A percentile compares a stretch with the other conserved stretches of the same genome.
These are phyloP conservation scores for Russula brevipes DNA, from an alignment of 768 basidiomycete genomes.

Conservation along the genomic window DNA sequence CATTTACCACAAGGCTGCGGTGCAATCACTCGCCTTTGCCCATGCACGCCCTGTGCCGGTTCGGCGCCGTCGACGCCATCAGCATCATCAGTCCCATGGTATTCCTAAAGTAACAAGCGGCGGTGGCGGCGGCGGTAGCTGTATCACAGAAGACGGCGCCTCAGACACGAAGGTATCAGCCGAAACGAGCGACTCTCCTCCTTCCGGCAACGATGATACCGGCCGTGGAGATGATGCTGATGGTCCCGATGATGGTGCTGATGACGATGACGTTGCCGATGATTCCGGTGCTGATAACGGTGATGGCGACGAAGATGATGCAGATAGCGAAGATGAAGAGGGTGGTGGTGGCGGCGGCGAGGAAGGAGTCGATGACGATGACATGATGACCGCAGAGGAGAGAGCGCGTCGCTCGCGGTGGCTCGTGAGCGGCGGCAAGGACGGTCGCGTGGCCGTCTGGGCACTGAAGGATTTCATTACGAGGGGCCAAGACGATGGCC, in stretches of 20 bases:
- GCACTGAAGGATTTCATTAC: conserved; percentile 21
- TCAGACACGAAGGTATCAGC: background rate
- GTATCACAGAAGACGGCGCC: background rate
- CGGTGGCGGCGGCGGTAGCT: background rate
- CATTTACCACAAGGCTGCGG: conserved; percentile 71
- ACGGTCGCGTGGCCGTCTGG: conserved; percentile 24
- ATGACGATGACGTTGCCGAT: background rate
- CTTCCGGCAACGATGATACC: background rate
- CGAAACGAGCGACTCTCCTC: background rate
- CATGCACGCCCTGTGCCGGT: background rate
- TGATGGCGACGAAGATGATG: background rate
- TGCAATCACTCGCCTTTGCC: conserved; percentile 74
- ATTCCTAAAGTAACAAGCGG: background rate
- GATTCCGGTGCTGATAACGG: background rate
- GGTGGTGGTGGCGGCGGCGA: background rate
- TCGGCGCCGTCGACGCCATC: background rate
- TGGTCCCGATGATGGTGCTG: background rate
- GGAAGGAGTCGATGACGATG: background rate
- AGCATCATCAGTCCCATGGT: background rate
- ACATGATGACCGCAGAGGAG: conserved; percentile 16
- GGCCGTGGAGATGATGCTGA: background rate
- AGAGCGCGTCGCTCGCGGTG: conserved; percentile 20
- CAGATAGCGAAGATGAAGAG: too few relatives aligned
- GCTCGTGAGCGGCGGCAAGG: conserved; percentile 26
- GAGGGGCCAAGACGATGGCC: background rate